Base-by-base conservation (phyloP, 2,329 filamentous ascomycete genomes). In the Verticillium dahliae region DNA sequence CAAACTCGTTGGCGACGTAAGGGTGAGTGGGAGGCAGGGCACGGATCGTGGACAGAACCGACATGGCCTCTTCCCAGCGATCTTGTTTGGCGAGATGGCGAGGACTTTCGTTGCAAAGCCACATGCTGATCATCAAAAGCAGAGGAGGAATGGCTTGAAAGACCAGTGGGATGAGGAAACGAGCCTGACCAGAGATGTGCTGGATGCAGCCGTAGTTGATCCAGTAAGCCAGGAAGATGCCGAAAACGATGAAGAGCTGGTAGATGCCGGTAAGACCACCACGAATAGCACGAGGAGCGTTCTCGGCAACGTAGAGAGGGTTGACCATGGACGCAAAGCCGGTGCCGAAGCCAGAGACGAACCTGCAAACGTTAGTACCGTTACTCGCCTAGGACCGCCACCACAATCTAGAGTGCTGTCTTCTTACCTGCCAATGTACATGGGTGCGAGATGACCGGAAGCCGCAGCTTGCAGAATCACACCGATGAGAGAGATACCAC, bases 241-340 rank as follows among this genome's bases (percentile, higher is more conserved):
- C 58, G 15, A 18, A 35, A n/a, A 59, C 58, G 58, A 59, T 59
- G 58, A 59, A 59, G 22, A 59, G 58, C 63, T 82, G 79, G 62
- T 81, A 82, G n/a, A 82, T 79, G 34, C 81, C 80, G 6, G 81
- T 73, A 0, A 82, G 71, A 4, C 80, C 74, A 10, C 81, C 81
- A 61, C 81, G 75, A 62, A 83, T 81, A 3, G 78, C 78, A 1
- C 79, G 78, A 5, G 80, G 80, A 2, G 79, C 70, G 0, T 70
- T 73, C 60, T 78, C 76, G 2, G 75, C 69, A 54, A 77, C 74
- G 62, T 78, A 78, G 0, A 78, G 71, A 1, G 76, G 76, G 3
- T 79, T 78, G 18, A 80, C 75, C 18, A 81, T 73, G 2, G 79
- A 81, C 0, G 78, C 79, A 34, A 78, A 76, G 7, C 81, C 81